Evolutionary conservation across 768 basidiomycete genomes (phyloP).

Genomic region (Podaxis mareebaensis): DNA sequence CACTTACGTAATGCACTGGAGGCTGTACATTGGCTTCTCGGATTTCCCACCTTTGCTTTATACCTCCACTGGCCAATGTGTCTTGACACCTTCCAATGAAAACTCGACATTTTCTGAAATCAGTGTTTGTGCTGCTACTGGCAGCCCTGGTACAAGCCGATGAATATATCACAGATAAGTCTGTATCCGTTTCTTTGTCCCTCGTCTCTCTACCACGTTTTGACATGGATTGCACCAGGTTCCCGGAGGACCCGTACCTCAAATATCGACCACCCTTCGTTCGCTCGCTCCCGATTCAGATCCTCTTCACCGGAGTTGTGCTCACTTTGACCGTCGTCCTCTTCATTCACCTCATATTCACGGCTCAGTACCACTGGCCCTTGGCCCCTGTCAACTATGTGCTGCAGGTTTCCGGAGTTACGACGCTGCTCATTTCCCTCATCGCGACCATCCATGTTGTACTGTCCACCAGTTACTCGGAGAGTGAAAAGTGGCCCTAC

Average conservation of each 20-base stretch:
- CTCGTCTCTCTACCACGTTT: background rate
- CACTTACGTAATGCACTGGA: background rate
- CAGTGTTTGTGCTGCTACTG: background rate
- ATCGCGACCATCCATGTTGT: conserved; percentile 79
- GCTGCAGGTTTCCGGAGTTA: conserved; percentile 84
- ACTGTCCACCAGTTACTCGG: conserved; percentile 53
- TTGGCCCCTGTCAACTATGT: conserved; percentile 91
- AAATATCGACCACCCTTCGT: conserved; percentile 77
- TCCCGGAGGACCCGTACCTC: conserved; percentile 69
- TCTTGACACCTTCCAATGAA: conserved; percentile 6
- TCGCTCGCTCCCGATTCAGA: conserved; percentile 88
- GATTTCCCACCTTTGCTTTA: background rate
- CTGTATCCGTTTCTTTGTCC: background rate
- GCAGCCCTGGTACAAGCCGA: background rate
- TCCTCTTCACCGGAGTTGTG: conserved; percentile 82
- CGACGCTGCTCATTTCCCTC: conserved; percentile 75
- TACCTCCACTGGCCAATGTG: background rate
- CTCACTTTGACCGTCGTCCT: conserved; percentile 84
- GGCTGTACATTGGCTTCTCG: conserved; percentile 1
- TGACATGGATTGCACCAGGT: conserved; percentile 14
- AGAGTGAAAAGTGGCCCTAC: conserved; percentile 87
- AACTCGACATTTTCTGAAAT: background rate
- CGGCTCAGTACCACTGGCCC: conserved; percentile 94
- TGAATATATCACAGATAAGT: background rate
- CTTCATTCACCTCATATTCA: conserved; percentile 91